A percentile compares a stretch with the other conserved stretches of the same genome.
These are phyloP conservation scores for Pseudonectria buxi DNA, from an alignment of 2,329 filamentous ascomycete genomes.

Conservation along the genomic window DNA sequence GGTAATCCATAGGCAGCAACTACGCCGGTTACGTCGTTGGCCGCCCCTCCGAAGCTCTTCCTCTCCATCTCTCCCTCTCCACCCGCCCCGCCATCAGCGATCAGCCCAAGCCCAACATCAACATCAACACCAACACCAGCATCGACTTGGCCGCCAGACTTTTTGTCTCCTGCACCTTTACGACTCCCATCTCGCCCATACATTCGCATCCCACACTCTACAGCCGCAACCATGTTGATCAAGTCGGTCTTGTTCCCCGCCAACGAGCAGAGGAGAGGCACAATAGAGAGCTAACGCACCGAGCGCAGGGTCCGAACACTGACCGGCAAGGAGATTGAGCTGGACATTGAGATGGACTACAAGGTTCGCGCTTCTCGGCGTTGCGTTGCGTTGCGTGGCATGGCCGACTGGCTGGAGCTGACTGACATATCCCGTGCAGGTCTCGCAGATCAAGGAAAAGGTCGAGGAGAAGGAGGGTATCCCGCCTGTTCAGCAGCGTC, in stretches of 20 bases:
- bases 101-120: too few species aligned
- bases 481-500: constrained; percentile 88
- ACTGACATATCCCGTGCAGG: constrained; percentile 44
- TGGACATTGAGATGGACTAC: constrained; percentile 91
- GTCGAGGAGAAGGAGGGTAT: constrained; percentile 99
- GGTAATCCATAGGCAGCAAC: too few species aligned
- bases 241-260: constrained; percentile 34
- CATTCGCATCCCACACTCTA: neutral
- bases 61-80: too few species aligned
- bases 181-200: neutral
- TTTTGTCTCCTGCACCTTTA: too few species aligned
- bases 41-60: too few species aligned
- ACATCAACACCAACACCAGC: too few species aligned
- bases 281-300: constrained; percentile 12
- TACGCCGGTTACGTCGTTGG: too few species aligned
- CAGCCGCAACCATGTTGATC: constrained; percentile 37
- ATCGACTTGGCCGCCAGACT: too few species aligned
- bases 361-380: constrained; percentile 51
- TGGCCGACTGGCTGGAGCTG: neutral
- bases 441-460: constrained; percentile 95
- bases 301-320: constrained; percentile 79
- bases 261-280: too few species aligned
- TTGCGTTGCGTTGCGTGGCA: constrained; percentile 7
- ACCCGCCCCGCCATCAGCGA: too few species aligned
- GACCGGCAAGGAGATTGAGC: constrained; percentile 97